Base-by-base conservation (phyloP, 1,284 basidiomycete species). In the Polyporus tsugae region DNA sequence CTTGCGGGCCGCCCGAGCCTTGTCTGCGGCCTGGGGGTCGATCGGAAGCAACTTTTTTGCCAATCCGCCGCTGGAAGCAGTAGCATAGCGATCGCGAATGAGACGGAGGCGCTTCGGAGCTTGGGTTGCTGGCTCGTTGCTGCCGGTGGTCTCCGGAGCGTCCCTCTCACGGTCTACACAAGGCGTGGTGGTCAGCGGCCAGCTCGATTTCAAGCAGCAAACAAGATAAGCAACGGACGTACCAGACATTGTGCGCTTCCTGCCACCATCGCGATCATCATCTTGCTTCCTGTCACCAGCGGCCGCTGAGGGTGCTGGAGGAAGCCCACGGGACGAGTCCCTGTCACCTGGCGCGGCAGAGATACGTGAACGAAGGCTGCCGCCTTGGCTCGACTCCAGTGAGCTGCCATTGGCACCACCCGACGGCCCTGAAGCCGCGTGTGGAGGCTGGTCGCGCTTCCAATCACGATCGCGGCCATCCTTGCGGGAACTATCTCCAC, bases 201-300 rank as follows among this genome's bases (percentile, higher is more conserved):
- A 29, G 39, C 38, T 11, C 39, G 22, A 25, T 25, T n/a, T 17
- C 39, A 25, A 60, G 5, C n/a, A 22, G 33, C 10, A 29, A 13
- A 19, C 58, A 15, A 36, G 59, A 15, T 22, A 36, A 60, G 7
- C 4, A 42, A 55, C 60, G 22, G 46, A 80, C 86, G 73, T 80
- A 92, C 91, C 92, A 77, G 89, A 86, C 53, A 83, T 78, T 6
- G 89, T 88, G 65, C 92, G 86, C 80, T 94, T 94, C 75, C 90
- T 84, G 36, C 75, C 69, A 67, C 79, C 85, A 70, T 91, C 90
- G 61, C 87, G 85, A 36, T 91, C 90, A 29, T 92, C 89, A n/a
- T 89, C 86, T 78, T 79, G 69, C 66, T 55, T 71, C 68, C 60
- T 71, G 62, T 65, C 73, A 39, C 66, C 58, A 25, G 61, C 38